phyloP scores from a whole-genome alignment of 768 basidiomycete species.

The Rhizopogon vinicolor region DNA sequence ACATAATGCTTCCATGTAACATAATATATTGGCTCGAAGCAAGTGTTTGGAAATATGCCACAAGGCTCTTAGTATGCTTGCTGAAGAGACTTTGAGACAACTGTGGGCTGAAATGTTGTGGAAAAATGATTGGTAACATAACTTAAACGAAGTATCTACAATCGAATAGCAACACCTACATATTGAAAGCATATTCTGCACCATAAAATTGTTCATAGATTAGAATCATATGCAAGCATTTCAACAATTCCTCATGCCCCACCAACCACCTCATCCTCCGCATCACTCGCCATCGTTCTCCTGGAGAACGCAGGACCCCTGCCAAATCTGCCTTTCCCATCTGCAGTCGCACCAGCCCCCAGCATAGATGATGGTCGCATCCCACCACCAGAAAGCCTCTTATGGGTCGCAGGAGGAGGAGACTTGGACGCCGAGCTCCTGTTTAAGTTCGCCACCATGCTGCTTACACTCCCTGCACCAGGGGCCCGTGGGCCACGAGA shows the following conservation, averaged over 20 bases:
- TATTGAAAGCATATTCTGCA: neutral
- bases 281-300: conserved; percentile 80
- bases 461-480: conserved; percentile 44
- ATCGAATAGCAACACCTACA: no score
- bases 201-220: neutral
- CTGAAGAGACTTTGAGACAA: no score
- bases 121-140: neutral
- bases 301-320: conserved; percentile 56
- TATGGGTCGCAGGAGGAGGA: conserved; percentile 38
- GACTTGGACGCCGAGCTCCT: conserved; percentile 36
- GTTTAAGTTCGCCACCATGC: conserved; percentile 54
- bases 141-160: neutral
- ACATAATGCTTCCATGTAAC: conserved; percentile 24
- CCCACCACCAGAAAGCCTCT: conserved; percentile 39
- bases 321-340: conserved; percentile 10
- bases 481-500: conserved; percentile 43
- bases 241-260: conserved; percentile 10
- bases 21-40: neutral
- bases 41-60: no score
- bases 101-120: no score
- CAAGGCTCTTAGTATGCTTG: no score
- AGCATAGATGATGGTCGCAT: conserved; percentile 12
- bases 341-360: neutral
- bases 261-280: conserved; percentile 66
- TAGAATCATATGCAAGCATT: neutral